These are phyloP conservation scores for Phytophthora palmivora DNA, from an alignment of 352 stramenopile genomes.

Conservation along the genomic window DNA sequence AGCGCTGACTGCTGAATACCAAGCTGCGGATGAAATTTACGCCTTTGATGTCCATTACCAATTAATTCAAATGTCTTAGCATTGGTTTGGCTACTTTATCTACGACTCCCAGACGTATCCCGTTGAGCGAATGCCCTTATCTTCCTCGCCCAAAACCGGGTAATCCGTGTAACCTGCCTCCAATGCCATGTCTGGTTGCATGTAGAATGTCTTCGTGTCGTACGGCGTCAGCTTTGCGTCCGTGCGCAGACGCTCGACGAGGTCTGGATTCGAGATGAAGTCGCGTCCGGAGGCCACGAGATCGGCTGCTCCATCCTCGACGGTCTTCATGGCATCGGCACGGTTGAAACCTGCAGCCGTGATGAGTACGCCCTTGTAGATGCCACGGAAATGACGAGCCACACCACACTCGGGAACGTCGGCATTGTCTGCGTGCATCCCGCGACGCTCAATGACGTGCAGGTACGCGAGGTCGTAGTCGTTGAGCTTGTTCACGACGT, in stretches of 20 bases:
- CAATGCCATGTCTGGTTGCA: constrained; percentile 18
- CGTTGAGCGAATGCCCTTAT: constrained; percentile 15
- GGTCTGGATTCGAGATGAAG: constrained; percentile 52
- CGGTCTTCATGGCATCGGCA: constrained; percentile 42
- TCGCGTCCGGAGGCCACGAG: constrained; percentile 57
- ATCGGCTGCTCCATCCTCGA: constrained; percentile 54
- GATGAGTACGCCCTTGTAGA: constrained; percentile 69
- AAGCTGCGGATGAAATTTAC: no score
- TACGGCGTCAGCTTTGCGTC: constrained; percentile 45
- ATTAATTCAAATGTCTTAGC: no score
- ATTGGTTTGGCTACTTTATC: no score
- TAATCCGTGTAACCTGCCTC: constrained; percentile 62
- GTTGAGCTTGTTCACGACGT: constrained; percentile 40
- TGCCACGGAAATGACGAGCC: constrained; percentile 41
- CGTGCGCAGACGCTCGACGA: constrained; percentile 59
- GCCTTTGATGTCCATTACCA: no score
- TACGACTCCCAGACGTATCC: constrained; percentile 16
- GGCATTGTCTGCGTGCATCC: constrained; percentile 38
- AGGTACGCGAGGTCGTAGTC: constrained; percentile 52
- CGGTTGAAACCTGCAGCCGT: constrained; percentile 48
- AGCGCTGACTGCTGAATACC: no score
- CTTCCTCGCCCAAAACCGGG: constrained; percentile 27
- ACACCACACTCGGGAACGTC: constrained; percentile 37
- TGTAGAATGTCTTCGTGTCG: constrained; percentile 52
- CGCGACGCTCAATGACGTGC: constrained; percentile 65